phyloP scores from a whole-genome alignment of 257 asterid genomes.

The Gardenia jasminoides region DNA sequence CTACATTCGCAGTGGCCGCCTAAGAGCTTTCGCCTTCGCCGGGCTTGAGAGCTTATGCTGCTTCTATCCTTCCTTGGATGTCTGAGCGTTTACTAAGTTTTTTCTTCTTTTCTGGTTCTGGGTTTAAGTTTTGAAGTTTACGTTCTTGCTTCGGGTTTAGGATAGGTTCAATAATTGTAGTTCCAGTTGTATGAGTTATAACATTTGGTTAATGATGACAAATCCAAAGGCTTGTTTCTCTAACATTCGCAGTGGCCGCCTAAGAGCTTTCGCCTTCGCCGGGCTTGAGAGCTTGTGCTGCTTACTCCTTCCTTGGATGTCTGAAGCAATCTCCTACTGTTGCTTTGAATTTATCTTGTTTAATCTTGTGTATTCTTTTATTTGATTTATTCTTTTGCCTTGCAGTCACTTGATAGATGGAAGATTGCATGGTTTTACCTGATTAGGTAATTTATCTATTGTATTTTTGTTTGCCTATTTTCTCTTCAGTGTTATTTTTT shows the following conservation, averaged over 20 bases:
- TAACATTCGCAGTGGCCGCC: constrained; percentile 81
- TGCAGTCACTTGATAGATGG: background rate
- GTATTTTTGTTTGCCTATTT: background rate
- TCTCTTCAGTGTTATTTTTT: too few species aligned
- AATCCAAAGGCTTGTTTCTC: constrained; percentile 37
- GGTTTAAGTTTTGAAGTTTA: background rate
- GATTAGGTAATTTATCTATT: background rate
- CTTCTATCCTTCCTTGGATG: constrained; percentile 78
- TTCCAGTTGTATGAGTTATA: background rate
- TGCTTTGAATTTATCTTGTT: too few species aligned
- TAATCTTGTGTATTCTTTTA: too few species aligned
- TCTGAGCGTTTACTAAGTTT: constrained; percentile 33
- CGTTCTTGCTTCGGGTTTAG: background rate
- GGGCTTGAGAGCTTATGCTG: constrained; percentile 77
- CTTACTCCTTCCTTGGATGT: constrained; percentile 80
- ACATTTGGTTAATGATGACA: constrained; percentile 23
- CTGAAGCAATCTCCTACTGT: constrained; percentile 26
- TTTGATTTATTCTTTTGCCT: too few species aligned
- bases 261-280: constrained; percentile 73
- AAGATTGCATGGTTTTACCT: background rate
- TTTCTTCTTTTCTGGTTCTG: too few species aligned
- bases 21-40: constrained; percentile 74
- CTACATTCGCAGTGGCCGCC: constrained; percentile 84
- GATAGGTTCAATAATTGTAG: too few species aligned
- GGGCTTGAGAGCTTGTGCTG: constrained; percentile 77